phyloP scores from a whole-genome alignment of 208 protist genomes.

The Acanthamoeba triangularis region DNA sequence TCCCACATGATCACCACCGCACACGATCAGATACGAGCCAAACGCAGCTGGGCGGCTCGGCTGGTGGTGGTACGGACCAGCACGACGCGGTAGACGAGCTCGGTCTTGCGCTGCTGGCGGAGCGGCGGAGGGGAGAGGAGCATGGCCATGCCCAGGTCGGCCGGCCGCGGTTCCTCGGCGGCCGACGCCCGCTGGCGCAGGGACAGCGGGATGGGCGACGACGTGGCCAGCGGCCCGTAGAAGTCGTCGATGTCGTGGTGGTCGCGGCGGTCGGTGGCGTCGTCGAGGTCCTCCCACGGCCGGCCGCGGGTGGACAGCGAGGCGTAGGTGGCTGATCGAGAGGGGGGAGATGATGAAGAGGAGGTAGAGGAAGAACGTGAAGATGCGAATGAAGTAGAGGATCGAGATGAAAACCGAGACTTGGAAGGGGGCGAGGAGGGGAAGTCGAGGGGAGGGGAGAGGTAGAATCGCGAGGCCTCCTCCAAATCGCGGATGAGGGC shows the following conservation, averaged over 20 bases:
- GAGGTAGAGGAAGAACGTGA: neutral
- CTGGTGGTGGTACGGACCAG: neutral
- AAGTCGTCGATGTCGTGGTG: neutral
- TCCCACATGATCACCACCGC: too few species aligned
- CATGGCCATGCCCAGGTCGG: neutral
- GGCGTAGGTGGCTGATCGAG: neutral
- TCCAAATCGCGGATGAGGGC: constrained; percentile 22
- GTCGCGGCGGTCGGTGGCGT: neutral
- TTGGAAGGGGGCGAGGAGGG: neutral
- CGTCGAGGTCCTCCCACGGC: neutral
- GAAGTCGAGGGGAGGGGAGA: neutral
- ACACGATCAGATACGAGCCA: neutral
- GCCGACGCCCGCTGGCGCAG: neutral
- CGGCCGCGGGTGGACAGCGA: neutral
- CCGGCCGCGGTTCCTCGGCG: neutral
- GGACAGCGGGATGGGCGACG: neutral
- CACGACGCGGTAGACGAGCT: neutral
- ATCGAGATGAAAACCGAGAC: neutral
- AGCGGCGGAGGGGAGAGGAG: neutral
- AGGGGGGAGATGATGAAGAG: neutral
- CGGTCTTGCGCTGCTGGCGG: neutral
- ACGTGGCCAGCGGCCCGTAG: neutral
- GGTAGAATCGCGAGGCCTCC: neutral
- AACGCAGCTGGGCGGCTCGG: neutral
- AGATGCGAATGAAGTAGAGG: neutral